Percentiles rank a stretch among this genome's conserved stretches.
phyloP scores from a whole-genome alignment of 441 rosid genomes.

The Aleurites moluccanus region DNA sequence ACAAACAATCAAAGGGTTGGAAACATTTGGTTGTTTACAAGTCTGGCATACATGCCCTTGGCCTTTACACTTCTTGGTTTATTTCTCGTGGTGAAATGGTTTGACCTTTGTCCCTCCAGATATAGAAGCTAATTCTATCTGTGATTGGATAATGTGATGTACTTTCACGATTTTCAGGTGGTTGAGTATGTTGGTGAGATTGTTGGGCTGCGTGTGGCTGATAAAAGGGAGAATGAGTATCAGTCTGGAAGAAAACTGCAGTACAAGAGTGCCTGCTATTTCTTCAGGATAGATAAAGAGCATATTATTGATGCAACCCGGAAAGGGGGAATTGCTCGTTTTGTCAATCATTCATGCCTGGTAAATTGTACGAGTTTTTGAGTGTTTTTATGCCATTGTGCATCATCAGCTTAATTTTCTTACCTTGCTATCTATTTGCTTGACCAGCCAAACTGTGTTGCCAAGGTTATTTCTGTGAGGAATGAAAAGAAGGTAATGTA shows the following conservation, averaged over 20 bases:
- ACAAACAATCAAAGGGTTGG: conserved; percentile 53
- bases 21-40: conserved; percentile 59
- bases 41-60: conserved; percentile 66
- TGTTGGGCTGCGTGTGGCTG: conserved; percentile 52
- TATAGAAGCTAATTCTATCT: background rate
- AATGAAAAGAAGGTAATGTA: conserved; percentile 56
- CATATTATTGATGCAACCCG: conserved; percentile 60
- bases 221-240: conserved; percentile 54
- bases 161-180: conserved; percentile 35
- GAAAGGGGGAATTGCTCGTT: conserved; percentile 62
- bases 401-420: conserved; percentile 6
- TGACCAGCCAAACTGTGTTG: conserved; percentile 61
- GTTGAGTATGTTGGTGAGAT: conserved; percentile 64
- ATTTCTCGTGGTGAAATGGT: conserved; percentile 60
- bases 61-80: conserved; percentile 58
- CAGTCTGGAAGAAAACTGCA: conserved; percentile 53
- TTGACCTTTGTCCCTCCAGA: conserved; percentile 25
- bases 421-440: conserved; percentile 16
- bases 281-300: conserved; percentile 65
- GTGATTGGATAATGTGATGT: conserved; percentile 23
- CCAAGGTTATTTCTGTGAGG: conserved; percentile 53
- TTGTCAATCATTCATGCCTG: conserved; percentile 65
- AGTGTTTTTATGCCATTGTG: background rate
- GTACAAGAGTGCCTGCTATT: conserved; percentile 60
- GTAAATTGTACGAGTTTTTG: conserved; percentile 27